phyloP scores from a whole-genome alignment of 73 alveolate species.

The Stentor roeselii region DNA sequence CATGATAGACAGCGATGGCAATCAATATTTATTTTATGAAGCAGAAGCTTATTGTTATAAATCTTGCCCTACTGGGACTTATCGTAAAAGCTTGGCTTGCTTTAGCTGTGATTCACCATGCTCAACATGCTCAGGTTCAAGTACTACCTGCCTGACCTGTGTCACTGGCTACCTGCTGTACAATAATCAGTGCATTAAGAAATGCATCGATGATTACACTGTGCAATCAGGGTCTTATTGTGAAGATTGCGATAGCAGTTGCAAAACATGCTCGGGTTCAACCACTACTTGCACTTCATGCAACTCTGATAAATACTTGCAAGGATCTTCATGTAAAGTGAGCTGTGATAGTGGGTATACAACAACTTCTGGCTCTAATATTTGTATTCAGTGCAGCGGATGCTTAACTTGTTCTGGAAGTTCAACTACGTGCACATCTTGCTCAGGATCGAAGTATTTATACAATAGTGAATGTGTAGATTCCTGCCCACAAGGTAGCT shows the following conservation, averaged over 20 bases:
- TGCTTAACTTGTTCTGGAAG: conserved; percentile 12
- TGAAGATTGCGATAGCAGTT: conserved; percentile 1
- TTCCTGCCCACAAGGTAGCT: conserved; percentile 10
- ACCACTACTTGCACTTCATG: conserved; percentile 16
- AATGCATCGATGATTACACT: not conserved
- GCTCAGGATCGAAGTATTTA: not conserved
- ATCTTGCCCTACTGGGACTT: not conserved
- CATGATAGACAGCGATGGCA: not conserved
- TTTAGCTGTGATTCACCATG: not conserved
- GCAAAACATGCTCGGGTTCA: not conserved
- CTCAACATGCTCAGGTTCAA: not conserved
- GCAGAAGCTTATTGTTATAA: not conserved
- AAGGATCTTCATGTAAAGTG: not conserved
- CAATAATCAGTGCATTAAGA: not conserved
- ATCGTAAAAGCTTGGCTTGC: not conserved
- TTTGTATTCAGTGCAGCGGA: not conserved
- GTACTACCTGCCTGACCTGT: not conserved
- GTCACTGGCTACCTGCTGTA: not conserved
- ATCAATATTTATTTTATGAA: not conserved
- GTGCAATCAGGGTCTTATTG: conserved; percentile 4
- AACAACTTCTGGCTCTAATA: not conserved
- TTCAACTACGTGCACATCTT: not conserved
- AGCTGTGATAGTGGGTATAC: not conserved
- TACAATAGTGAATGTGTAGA: not conserved
- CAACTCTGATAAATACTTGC: not conserved